Evolutionary conservation across 352 stramenopile genomes (phyloP), one percentile per base, ranked within the genome.

Genomic region (Globisporangium ultimum): DNA sequence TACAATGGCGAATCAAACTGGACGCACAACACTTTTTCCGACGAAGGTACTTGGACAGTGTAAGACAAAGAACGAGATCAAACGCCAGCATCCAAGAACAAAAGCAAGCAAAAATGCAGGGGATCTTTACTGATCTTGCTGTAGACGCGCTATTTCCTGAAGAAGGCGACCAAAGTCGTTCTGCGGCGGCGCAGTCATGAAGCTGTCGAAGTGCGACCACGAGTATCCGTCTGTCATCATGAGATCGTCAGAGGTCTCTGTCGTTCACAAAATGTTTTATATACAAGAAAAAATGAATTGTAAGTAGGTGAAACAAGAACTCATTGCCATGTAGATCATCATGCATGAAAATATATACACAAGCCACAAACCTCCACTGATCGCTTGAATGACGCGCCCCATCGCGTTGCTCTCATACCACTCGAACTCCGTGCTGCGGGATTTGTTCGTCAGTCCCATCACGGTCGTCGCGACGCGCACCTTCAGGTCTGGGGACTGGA

Each of bases 351-450:
- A 24, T 58, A 11, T n/a, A 48, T 48, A 22, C 42, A 49, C 24
- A 58, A 58, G 15, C 50, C 10, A 71, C 64, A 22, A 60, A 87
- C 78, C 74, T 71, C 64, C 64, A 48, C 80, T 80, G 65, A 88
- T 80, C 7, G 68, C 71, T 41, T 83, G 70, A 28, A 89, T 58
- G 2, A 85, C 53, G 20, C 82, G 78, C 5, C 82, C 82, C 11
- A 89, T 62, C 15, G 80, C 72, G 58, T 92, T 92, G 60, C 76
- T 89, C 49, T 88, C 81, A 50, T 89, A 89, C 85, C 85, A 94
- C 54, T 91, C 80, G 20, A 78, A 71, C 53, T 94, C 83, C 52
- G 77, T 94, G 60, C 72, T 88, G 38, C 85, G 74, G 12, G 83
- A 84, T 45, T 88, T 86, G 57, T 87, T 91, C 2, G 76, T 89